Conservation (phyloP, 78 protist genomes). For the Cavenderia fasciculata region DNA sequence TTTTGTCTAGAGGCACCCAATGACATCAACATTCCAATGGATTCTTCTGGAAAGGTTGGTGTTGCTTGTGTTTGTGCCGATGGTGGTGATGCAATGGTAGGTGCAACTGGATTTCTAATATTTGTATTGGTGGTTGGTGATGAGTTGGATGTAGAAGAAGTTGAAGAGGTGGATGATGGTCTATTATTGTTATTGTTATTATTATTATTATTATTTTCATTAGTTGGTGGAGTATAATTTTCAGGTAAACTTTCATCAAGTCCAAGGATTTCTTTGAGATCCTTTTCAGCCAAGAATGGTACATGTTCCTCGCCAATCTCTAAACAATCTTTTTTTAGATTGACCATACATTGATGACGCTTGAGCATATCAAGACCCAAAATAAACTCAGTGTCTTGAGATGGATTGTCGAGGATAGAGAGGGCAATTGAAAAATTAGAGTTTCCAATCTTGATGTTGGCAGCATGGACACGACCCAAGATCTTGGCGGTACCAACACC, state of each 20-base stretch:
- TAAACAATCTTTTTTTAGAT: conserved; percentile 37
- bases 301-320: conserved; percentile 44
- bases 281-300: conserved; percentile 76
- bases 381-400: conserved; percentile 83
- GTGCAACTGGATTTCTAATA: too few species aligned
- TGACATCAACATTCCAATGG: not conserved
- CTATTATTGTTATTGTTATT: not conserved
- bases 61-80: conserved; percentile 1
- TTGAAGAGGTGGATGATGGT: conserved; percentile 14
- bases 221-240: conserved; percentile 11
- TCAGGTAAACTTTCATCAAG: conserved; percentile 12
- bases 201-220: not conserved
- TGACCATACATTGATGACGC: conserved; percentile 70
- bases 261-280: conserved; percentile 47
- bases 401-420: conserved; percentile 79
- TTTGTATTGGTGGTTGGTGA: too few species aligned
- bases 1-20: conserved; percentile 62
- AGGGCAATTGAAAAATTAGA: conserved; percentile 67
- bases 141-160: not conserved
- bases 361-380: conserved; percentile 89
- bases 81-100: not conserved
- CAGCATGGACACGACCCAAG: conserved; percentile 87
- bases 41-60: conserved; percentile 13
- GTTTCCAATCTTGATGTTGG: conserved; percentile 77
- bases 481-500: conserved; percentile 92